Conservation (phyloP, 2,329 filamentous ascomycete species). For the Aplosporella prunicola region DNA sequence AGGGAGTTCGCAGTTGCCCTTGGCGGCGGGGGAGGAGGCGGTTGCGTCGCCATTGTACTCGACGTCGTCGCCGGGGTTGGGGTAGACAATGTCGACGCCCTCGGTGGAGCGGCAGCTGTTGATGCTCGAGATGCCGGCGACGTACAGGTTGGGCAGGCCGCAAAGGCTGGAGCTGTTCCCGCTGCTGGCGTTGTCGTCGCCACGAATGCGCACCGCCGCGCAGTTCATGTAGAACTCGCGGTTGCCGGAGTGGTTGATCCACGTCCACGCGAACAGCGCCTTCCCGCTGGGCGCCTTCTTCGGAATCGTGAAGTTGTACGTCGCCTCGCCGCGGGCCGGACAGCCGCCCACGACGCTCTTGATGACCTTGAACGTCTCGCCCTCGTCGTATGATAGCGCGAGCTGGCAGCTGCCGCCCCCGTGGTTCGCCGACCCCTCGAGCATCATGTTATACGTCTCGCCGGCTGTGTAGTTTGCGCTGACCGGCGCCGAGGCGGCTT, state of each 20-base stretch:
- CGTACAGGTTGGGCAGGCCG: conserved; percentile 33
- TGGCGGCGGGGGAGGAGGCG: conserved; percentile 17
- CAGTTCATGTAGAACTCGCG: conserved; percentile 87
- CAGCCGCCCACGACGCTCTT: conserved; percentile 53
- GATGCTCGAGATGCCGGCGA: conserved; percentile 33
- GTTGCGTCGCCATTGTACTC: conserved; percentile 27
- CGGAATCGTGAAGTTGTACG: conserved; percentile 59
- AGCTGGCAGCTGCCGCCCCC: conserved; percentile 69
- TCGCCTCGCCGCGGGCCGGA: conserved; percentile 33
- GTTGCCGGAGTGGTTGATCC: conserved; percentile 65
- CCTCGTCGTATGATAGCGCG: conserved; percentile 63
- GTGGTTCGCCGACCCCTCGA: conserved; percentile 53
- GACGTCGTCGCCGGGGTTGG: conserved; percentile 32
- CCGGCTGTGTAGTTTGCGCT: conserved; percentile 56
- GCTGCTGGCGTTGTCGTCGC: conserved; percentile 6
- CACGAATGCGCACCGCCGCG: conserved; percentile 54
- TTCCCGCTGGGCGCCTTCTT: conserved; percentile 49
- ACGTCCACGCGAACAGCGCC: conserved; percentile 62
- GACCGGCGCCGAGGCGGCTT: conserved; percentile 34
- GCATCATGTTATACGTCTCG: conserved; percentile 51
- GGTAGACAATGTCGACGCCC: conserved; percentile 31
- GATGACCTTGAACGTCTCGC: conserved; percentile 59
- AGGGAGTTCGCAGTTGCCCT: conserved; percentile 23
- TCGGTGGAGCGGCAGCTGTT: conserved; percentile 33
- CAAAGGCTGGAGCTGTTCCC: conserved; percentile 16